These are phyloP conservation scores for Buddleja alternifolia DNA, from an alignment of 257 asterid genomes.

Conservation along the genomic window DNA sequence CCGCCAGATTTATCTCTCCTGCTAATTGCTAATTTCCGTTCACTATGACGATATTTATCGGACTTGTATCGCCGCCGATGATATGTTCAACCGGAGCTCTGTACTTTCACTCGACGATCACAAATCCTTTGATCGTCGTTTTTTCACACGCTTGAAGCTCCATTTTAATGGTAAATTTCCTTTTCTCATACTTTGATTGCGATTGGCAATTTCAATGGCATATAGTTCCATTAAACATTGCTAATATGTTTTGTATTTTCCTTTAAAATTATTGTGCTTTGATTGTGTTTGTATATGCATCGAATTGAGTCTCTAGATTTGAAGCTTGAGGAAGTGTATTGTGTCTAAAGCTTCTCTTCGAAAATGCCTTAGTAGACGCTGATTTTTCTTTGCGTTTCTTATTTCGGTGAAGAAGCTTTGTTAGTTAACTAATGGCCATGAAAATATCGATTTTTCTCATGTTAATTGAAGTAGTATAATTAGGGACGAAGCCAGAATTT, in stretches of 20 bases:
- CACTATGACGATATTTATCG: neutral
- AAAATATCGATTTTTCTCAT: neutral
- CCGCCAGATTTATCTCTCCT: neutral
- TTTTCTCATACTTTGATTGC: neutral
- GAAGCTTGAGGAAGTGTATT: neutral
- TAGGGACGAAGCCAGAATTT: no score
- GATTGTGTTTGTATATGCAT: neutral
- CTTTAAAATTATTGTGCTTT: neutral
- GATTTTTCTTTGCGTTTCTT: neutral
- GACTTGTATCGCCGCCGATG: neutral
- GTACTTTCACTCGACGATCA: neutral
- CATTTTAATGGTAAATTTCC: constrained; percentile 8
- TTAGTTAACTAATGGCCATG: neutral
- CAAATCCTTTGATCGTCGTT: neutral
- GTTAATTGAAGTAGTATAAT: neutral
- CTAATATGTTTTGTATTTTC: neutral
- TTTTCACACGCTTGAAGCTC: neutral
- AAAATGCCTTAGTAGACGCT: no score
- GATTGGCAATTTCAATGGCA: no score
- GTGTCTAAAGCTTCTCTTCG: no score
- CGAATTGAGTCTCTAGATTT: neutral
- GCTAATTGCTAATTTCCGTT: neutral
- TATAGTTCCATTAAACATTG: neutral
- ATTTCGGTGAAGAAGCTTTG: neutral
- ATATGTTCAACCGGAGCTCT: neutral